A percentile compares a stretch with the other conserved stretches of the same genome.
phyloP scores from a whole-genome alignment of 257 asterid genomes.

The Nicotiana attenuata region DNA sequence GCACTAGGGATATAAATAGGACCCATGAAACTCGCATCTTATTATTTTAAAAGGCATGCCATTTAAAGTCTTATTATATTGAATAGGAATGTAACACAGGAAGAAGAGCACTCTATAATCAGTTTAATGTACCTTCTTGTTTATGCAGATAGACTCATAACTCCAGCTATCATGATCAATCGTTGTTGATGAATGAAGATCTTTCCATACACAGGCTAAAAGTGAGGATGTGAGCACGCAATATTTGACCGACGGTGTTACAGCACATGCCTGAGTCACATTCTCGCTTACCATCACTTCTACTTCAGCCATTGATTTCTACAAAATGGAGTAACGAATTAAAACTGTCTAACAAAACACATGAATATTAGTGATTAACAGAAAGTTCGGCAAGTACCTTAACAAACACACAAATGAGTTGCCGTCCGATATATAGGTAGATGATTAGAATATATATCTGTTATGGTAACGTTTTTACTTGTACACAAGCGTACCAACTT shows the following conservation, averaged over 20 bases:
- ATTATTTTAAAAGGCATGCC: neutral
- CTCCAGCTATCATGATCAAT: conserved; percentile 85
- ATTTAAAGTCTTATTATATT: neutral
- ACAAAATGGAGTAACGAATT: neutral
- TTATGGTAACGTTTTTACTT: neutral
- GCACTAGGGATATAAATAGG: too few species aligned
- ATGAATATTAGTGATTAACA: neutral
- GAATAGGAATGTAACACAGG: neutral
- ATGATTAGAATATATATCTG: neutral
- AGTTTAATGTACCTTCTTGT: conserved; percentile 46
- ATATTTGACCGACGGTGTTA: conserved; percentile 49
- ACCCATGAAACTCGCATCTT: too few species aligned
- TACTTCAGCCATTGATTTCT: conserved; percentile 76
- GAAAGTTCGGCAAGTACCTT: neutral
- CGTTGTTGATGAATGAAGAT: conserved; percentile 25
- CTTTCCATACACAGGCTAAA: conserved; percentile 73
- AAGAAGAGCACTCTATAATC: neutral
- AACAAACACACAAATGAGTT: neutral
- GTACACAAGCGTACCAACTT: too few species aligned
- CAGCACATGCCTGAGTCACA: conserved; percentile 63
- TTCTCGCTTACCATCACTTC: conserved; percentile 68
- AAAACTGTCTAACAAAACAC: too few species aligned
- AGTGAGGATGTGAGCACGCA: conserved; percentile 90
- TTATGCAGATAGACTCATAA: conserved; percentile 60
- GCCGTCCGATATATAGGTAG: neutral